Evolutionary conservation across 441 rosid species (phyloP).

Genomic region (Monsonia emarginata): DNA sequence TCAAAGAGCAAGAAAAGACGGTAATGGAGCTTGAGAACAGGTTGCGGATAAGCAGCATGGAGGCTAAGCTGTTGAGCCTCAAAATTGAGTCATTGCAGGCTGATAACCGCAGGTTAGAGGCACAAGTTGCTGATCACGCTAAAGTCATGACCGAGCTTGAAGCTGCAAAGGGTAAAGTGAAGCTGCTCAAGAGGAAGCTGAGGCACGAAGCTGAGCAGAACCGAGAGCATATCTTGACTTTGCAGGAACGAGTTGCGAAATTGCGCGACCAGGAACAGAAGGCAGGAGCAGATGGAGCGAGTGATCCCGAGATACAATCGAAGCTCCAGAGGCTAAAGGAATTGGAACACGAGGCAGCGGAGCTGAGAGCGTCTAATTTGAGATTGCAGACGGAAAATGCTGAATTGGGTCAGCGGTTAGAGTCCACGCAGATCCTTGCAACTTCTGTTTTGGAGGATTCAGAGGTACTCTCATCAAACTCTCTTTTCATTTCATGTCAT

Average conservation of each 20-base stretch:
- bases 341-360: slow-evolving; percentile 53
- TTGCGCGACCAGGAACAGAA: slow-evolving; percentile 52
- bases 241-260: slow-evolving; percentile 47
- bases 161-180: slow-evolving; percentile 42
- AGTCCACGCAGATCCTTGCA: not conserved
- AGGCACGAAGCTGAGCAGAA: slow-evolving; percentile 59
- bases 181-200: slow-evolving; percentile 54
- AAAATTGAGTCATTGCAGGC: slow-evolving; percentile 64
- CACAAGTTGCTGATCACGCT: slow-evolving; percentile 42
- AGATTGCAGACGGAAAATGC: slow-evolving; percentile 55
- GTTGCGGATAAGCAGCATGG: slow-evolving; percentile 55
- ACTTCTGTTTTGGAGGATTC: not conserved
- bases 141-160: slow-evolving; percentile 47
- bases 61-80: slow-evolving; percentile 49
- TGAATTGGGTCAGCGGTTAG: slow-evolving; percentile 26
- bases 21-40: slow-evolving; percentile 68
- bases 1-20: slow-evolving; percentile 67
- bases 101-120: slow-evolving; percentile 53
- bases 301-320: slow-evolving; percentile 25
- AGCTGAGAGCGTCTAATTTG: slow-evolving; percentile 45
- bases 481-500: too few species aligned
- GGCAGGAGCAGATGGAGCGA: slow-evolving; percentile 20
- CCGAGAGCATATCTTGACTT: slow-evolving; percentile 47
- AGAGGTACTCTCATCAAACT: not conserved
- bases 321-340: slow-evolving; percentile 44